A percentile compares a stretch with the other conserved stretches of the same genome.
Evolutionary conservation across 2,329 filamentous ascomycete species (phyloP).

Genomic region (Nothophoma quercina): DNA sequence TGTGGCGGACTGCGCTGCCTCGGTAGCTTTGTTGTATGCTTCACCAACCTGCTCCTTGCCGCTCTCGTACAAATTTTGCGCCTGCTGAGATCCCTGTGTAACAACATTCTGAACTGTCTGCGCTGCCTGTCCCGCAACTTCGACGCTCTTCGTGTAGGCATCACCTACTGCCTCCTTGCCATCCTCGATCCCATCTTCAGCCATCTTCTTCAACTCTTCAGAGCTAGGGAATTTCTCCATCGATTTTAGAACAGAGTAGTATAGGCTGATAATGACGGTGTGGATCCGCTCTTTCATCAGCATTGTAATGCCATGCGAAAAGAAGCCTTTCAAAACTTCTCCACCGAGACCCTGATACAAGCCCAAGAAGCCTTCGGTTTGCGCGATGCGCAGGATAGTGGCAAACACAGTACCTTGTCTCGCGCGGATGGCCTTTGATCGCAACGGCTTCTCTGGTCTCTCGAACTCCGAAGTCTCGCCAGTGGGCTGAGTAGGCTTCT

Average conservation of each 20-base stretch:
- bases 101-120: conserved; percentile 37
- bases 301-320: conserved; percentile 88
- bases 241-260: conserved; percentile 69
- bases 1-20: conserved; percentile 20
- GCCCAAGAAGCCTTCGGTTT: conserved; percentile 70
- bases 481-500: conserved; percentile 38
- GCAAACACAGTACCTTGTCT: conserved; percentile 65
- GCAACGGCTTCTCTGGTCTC: conserved; percentile 31
- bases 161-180: conserved; percentile 39
- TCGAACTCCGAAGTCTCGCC: conserved; percentile 40
- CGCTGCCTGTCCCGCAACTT: conserved; percentile 34
- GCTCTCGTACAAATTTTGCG: conserved; percentile 35
- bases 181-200: conserved; percentile 40
- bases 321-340: conserved; percentile 83
- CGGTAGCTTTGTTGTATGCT: conserved; percentile 15
- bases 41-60: conserved; percentile 33
- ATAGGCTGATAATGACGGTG: conserved; percentile 72
- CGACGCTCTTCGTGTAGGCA: conserved; percentile 33
- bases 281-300: conserved; percentile 82
- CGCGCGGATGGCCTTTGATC: conserved; percentile 33
- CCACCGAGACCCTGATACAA: conserved; percentile 79
- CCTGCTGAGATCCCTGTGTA: conserved; percentile 35
- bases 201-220: conserved; percentile 48
- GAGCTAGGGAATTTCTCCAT: conserved; percentile 52
- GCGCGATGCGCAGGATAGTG: conserved; percentile 65